phyloP scores from a whole-genome alignment of 305 asterid species.

The Coffea humblotiana region DNA sequence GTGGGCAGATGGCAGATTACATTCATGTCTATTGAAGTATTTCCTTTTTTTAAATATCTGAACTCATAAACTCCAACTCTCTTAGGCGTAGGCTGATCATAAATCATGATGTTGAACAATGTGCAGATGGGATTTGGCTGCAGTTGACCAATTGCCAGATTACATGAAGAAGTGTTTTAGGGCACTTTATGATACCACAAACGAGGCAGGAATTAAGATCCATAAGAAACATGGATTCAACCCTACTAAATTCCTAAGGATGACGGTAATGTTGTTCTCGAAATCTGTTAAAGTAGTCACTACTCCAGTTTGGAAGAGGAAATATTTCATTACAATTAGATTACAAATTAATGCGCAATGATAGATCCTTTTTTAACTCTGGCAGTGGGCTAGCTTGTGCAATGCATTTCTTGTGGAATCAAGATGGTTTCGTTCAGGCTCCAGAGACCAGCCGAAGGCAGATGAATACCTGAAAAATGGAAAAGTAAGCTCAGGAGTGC shows the following conservation, averaged over 20 bases:
- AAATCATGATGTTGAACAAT: no score
- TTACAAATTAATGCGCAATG: no score
- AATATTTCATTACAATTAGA: not conserved
- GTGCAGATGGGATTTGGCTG: conserved; percentile 58
- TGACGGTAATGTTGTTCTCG: conserved; percentile 26
- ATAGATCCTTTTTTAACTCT: no score
- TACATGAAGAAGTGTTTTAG: conserved; percentile 52
- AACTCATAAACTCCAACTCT: no score
- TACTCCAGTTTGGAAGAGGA: not conserved
- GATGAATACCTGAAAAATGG: conserved; percentile 46
- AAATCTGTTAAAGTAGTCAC: no score
- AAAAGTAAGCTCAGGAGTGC: conserved; percentile 47
- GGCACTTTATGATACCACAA: conserved; percentile 43
- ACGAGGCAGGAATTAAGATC: conserved; percentile 31
- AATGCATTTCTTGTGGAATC: conserved; percentile 50
- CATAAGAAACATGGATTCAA: conserved; percentile 35
- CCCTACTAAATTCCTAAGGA: conserved; percentile 35
- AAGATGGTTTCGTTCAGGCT: conserved; percentile 39
- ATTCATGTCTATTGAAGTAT: no score
- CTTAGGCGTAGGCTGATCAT: not conserved
- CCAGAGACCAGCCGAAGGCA: conserved; percentile 26
- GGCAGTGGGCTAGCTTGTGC: conserved; percentile 28
- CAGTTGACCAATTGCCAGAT: conserved; percentile 39
- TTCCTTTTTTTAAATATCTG: no score
- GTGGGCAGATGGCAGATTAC: no score